phyloP scores from a whole-genome alignment of 2,329 filamentous ascomycete species.

The Xylariaceae sp. region DNA sequence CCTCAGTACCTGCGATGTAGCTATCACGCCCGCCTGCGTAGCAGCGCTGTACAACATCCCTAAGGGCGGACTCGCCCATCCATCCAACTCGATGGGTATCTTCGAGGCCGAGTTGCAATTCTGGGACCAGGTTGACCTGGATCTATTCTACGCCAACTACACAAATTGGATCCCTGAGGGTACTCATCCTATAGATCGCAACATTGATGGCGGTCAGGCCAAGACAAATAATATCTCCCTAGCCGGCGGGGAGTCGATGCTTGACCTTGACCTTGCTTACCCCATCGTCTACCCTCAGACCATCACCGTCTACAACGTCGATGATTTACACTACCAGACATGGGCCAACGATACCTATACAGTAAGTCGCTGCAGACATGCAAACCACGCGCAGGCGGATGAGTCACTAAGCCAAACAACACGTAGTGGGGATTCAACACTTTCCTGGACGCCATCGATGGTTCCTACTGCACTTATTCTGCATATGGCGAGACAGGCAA shows the following conservation, averaged over 20 bases:
- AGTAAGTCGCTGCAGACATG: slow-evolving; percentile 3
- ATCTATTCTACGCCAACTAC: slow-evolving; percentile 25
- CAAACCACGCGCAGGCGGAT: not conserved
- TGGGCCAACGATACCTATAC: slow-evolving; percentile 9
- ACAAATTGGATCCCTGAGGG: slow-evolving; percentile 21
- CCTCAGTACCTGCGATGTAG: slow-evolving; percentile 2
- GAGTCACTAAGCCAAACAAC: slow-evolving; percentile 1
- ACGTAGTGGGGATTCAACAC: slow-evolving; percentile 32
- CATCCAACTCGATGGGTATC: slow-evolving; percentile 21
- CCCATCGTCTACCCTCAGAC: slow-evolving; percentile 37
- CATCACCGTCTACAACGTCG: slow-evolving; percentile 35
- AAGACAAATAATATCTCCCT: slow-evolving; percentile 20
- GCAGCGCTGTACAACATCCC: slow-evolving; percentile 15
- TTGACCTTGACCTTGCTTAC: slow-evolving; percentile 35
- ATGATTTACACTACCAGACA: slow-evolving; percentile 38
- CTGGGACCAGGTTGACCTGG: slow-evolving; percentile 28
- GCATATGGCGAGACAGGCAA: not conserved
- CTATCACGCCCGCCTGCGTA: slow-evolving; percentile 10
- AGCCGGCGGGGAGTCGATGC: slow-evolving; percentile 32
- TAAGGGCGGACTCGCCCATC: slow-evolving; percentile 6
- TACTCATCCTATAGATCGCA: slow-evolving; percentile 29
- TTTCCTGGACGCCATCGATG: slow-evolving; percentile 40
- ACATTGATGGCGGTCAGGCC: slow-evolving; percentile 22
- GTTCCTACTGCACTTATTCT: not conserved
- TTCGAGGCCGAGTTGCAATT: slow-evolving; percentile 35